Evolutionary conservation across 768 basidiomycete species (phyloP).

Genomic region (Rhodotorula taiwanensis): DNA sequence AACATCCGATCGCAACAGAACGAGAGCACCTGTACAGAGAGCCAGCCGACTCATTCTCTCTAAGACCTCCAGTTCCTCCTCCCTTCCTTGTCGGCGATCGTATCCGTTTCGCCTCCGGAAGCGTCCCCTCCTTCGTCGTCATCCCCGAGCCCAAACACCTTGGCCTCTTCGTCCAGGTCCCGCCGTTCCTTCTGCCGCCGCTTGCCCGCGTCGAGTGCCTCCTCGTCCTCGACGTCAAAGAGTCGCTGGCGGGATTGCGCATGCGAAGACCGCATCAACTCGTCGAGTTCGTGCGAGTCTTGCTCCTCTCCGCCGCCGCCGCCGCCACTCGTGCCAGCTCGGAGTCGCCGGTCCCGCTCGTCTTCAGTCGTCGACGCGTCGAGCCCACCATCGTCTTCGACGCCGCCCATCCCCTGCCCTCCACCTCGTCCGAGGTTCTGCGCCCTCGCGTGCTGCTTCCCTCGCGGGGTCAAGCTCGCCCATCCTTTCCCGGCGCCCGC

Average conservation of each 20-base stretch:
- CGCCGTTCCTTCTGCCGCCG: background rate
- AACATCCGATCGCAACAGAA: too few relatives aligned
- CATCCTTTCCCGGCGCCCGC: conserved; percentile 3
- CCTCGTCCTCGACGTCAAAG: background rate
- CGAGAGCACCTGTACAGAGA: too few relatives aligned
- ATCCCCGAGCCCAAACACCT: conserved; percentile 30
- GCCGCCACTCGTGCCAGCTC: too few relatives aligned
- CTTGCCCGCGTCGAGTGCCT: background rate
- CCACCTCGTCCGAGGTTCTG: conserved; percentile 8
- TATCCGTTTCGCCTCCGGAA: too few relatives aligned
- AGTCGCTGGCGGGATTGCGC: too few relatives aligned
- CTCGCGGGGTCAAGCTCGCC: background rate
- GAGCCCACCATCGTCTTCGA: background rate
- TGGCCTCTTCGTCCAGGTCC: conserved; percentile 11
- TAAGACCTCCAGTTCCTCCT: too few relatives aligned
- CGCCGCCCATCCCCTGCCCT: background rate
- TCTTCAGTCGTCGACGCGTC: background rate
- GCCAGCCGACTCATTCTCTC: too few relatives aligned
- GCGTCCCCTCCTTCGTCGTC: conserved; percentile 23
- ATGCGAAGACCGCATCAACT: conserved; percentile 11
- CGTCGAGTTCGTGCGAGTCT: conserved; percentile 31
- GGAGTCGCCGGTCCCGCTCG: conserved; percentile 1
- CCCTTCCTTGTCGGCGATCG: too few relatives aligned
- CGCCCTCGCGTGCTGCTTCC: conserved; percentile 10
- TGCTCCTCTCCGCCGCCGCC: background rate